A percentile compares a stretch with the other conserved stretches of the same genome.
phyloP scores from a whole-genome alignment of 108 stramenopile species.

The Stephanodiscus minutulus region DNA sequence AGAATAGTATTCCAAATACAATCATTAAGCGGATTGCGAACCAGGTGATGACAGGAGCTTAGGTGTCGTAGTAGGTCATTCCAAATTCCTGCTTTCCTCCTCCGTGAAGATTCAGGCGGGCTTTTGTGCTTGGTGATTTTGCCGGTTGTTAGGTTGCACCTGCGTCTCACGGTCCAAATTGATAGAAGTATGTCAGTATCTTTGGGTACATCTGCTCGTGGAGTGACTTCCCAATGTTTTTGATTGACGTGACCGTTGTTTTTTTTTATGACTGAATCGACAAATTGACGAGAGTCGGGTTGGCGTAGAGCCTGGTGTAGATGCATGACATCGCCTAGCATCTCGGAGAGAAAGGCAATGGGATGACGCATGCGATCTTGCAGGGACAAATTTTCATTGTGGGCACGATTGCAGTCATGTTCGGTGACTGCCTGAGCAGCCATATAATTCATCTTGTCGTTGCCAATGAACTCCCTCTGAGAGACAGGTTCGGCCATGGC shows the following conservation, averaged over 20 bases:
- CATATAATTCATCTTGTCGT: not conserved
- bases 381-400: constrained; percentile 3
- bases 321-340: constrained; percentile 42
- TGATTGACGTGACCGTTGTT: constrained; percentile 16
- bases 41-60: constrained; percentile 25
- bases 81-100: constrained; percentile 9
- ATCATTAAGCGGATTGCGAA: constrained; percentile 19
- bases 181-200: constrained; percentile 11
- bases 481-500: constrained; percentile 3
- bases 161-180: constrained; percentile 42
- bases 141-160: constrained; percentile 25
- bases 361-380: constrained; percentile 25
- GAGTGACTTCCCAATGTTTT: constrained; percentile 16
- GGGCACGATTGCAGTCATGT: not conserved
- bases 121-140: constrained; percentile 34
- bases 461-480: not conserved
- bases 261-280: constrained; percentile 26
- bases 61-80: constrained; percentile 20
- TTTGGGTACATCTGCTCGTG: not conserved
- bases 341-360: constrained; percentile 25
- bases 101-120: constrained; percentile 29
- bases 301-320: constrained; percentile 33
- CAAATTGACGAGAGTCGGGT: constrained; percentile 30
- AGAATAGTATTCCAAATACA: constrained; percentile 3
- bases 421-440: not conserved